These are phyloP conservation scores for Aspergillus luchuensis DNA, from an alignment of 2,329 filamentous ascomycete species.

Conservation along the genomic window DNA sequence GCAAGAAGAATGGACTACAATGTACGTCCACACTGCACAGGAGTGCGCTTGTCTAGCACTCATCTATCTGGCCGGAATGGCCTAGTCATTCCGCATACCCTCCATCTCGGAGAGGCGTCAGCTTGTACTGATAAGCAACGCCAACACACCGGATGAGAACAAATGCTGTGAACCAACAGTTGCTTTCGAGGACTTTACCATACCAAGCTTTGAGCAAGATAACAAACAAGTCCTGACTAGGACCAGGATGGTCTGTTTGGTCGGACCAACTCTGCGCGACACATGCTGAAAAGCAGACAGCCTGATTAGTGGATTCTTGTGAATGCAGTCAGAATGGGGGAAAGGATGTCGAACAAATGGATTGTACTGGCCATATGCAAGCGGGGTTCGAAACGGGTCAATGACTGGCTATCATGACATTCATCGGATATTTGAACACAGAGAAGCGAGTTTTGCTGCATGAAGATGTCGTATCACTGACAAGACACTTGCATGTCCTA, in stretches of 20 bases:
- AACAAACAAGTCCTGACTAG: constrained; percentile 12
- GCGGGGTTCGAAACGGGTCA: background rate
- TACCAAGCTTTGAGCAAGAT: constrained; percentile 13
- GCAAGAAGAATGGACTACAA: background rate
- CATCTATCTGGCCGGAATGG: background rate
- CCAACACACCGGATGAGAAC: background rate
- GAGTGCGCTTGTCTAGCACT: background rate
- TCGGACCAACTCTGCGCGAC: background rate
- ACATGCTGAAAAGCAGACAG: background rate
- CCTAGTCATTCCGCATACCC: background rate
- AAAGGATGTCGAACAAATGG: constrained; percentile 1
- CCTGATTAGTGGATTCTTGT: background rate
- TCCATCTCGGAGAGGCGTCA: background rate
- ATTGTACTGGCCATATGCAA: constrained; percentile 1
- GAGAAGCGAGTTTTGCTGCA: constrained; percentile 10
- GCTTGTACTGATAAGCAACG: background rate
- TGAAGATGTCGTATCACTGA: constrained; percentile 15
- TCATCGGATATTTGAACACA: constrained; percentile 10
- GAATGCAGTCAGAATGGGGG: background rate
- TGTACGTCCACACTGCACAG: background rate
- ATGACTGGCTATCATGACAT: background rate
- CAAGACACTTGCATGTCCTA: constrained; percentile 15
- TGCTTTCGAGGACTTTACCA: background rate
- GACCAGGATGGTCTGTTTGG: background rate
- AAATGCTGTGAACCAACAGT: constrained; percentile 11